Evolutionary conservation across 192 early-diverging fungal genomes (phyloP).

Genomic region (Geranomyces michiganensis): DNA sequence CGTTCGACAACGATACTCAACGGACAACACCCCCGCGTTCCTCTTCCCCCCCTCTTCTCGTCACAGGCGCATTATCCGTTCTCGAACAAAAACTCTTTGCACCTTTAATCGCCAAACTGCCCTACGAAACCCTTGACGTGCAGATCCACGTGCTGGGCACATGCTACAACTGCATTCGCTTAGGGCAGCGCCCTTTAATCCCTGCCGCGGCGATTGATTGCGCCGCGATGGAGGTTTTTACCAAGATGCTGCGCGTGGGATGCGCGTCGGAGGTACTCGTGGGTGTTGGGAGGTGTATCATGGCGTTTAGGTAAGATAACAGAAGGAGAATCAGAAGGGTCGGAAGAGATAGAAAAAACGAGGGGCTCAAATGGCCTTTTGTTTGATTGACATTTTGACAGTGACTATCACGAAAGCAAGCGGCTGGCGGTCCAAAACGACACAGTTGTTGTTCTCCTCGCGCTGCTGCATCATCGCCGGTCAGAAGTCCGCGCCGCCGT

Average conservation of each 20-base stretch:
- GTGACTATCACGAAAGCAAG: slow-evolving; percentile 54
- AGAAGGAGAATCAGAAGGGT: not conserved
- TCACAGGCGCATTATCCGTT: not conserved
- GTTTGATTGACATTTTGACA: not conserved
- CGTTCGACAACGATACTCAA: too few relatives aligned
- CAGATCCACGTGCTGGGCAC: slow-evolving; percentile 54
- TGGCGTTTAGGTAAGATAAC: slow-evolving; percentile 50
- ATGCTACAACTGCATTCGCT: slow-evolving; percentile 52
- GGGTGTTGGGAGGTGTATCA: slow-evolving; percentile 49
- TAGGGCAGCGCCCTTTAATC: slow-evolving; percentile 39
- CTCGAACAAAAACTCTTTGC: slow-evolving; percentile 23
- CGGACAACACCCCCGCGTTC: too few relatives aligned
- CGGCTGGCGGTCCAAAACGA: slow-evolving; percentile 37
- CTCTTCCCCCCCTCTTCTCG: slow-evolving; percentile 5
- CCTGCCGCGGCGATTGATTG: slow-evolving; percentile 45
- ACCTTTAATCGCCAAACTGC: slow-evolving; percentile 39
- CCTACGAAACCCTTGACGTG: slow-evolving; percentile 50
- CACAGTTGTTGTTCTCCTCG: slow-evolving; percentile 44
- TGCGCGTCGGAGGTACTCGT: slow-evolving; percentile 46
- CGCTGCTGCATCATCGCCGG: slow-evolving; percentile 43
- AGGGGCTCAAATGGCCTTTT: not conserved
- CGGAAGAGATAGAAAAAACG: not conserved
- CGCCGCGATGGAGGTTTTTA: slow-evolving; percentile 51
- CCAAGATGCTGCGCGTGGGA: slow-evolving; percentile 43
- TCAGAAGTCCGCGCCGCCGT: slow-evolving; percentile 51